Conservation (phyloP, 768 basidiomycete genomes). For the Cystofilobasidium bisporidii region DNA sequence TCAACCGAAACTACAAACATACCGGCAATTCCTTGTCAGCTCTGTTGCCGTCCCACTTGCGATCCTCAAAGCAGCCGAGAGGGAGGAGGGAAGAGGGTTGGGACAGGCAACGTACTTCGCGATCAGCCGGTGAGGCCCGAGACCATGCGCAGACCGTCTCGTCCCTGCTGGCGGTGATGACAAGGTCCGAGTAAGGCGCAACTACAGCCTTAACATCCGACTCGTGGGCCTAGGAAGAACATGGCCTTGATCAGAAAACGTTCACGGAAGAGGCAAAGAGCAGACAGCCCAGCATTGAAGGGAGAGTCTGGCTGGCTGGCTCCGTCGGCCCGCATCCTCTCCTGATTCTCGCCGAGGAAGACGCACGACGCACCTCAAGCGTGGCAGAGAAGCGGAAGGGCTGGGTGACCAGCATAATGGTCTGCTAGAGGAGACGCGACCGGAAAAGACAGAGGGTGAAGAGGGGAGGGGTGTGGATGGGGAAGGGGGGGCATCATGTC, state of each 20-base stretch:
- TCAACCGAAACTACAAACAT: conserved; percentile 16
- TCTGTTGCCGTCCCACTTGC: too few relatives aligned
- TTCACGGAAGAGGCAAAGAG: too few relatives aligned
- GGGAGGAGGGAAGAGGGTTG: background rate
- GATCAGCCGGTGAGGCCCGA: conserved; percentile 3
- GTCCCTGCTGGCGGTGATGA: conserved; percentile 25
- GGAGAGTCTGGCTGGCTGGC: background rate
- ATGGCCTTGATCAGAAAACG: too few relatives aligned
- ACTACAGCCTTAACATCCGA: conserved; percentile 23
- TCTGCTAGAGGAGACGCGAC: background rate
- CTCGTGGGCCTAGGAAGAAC: conserved; percentile 24
- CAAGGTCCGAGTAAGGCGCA: conserved; percentile 15
- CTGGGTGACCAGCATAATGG: background rate
- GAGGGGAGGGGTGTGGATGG: background rate
- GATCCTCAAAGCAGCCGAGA: background rate
- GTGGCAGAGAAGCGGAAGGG: conserved; percentile 1
- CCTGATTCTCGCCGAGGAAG: background rate
- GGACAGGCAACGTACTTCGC: conserved; percentile 11
- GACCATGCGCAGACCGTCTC: conserved; percentile 24
- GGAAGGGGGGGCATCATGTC: too few relatives aligned
- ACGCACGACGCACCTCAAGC: background rate
- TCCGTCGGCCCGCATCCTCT: too few relatives aligned
- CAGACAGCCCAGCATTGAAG: too few relatives aligned
- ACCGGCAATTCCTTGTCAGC: background rate
- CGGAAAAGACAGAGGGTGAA: background rate